Conservation (phyloP, 1,284 basidiomycete genomes). For the Pseudozyma flocculosa region DNA sequence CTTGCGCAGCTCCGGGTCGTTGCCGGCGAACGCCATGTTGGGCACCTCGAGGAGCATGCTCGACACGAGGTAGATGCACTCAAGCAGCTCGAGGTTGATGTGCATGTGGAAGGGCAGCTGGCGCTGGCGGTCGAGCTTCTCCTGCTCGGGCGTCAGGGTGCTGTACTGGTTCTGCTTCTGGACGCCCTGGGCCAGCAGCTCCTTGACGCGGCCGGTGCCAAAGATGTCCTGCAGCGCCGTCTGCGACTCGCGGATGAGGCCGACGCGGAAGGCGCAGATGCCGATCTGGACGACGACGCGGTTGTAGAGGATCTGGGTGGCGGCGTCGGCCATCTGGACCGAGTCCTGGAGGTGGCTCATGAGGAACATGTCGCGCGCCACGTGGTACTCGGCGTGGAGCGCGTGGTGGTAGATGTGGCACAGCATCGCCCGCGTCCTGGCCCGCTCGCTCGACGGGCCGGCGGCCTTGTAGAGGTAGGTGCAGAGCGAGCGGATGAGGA, state of each 20-base stretch:
- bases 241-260: constrained; percentile 91
- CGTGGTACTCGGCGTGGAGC: constrained; percentile 92
- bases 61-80: constrained; percentile 94
- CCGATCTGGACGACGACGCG: constrained; percentile 96
- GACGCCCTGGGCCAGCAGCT: constrained; percentile 93
- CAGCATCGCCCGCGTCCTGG: constrained; percentile 94
- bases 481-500: constrained; percentile 83
- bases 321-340: constrained; percentile 90
- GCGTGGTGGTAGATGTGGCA: constrained; percentile 87
- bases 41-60: constrained; percentile 99
- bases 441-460: constrained; percentile 61
- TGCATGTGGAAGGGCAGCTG: constrained; percentile 99
- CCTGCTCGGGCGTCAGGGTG: constrained; percentile 83
- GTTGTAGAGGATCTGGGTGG: constrained; percentile 97
- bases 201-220: constrained; percentile 89
- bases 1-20: constrained; percentile 73
- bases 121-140: constrained; percentile 90
- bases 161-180: constrained; percentile 82
- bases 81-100: constrained; percentile 96
- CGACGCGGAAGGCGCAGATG: constrained; percentile 91
- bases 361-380: constrained; percentile 93
- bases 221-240: constrained; percentile 93
- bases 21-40: constrained; percentile 85
- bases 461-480: constrained; percentile 85
- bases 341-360: constrained; percentile 99